Percentiles rank a stretch among this genome's conserved stretches.
Conservation (phyloP, 495 filamentous ascomycete genomes). For the Annulohypoxylon maeteangense region DNA sequence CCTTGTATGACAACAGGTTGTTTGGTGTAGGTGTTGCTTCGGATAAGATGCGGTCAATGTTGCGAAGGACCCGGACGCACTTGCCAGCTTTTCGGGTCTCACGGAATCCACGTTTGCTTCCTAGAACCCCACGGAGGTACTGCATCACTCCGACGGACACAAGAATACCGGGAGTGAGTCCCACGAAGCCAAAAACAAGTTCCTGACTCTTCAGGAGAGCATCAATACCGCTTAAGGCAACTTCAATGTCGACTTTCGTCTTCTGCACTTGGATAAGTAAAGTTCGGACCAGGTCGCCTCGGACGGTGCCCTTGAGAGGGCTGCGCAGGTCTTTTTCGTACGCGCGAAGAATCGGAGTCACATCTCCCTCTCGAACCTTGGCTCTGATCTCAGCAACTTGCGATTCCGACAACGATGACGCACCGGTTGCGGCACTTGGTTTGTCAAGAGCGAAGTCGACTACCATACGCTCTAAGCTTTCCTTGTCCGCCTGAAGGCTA, state of each 20-base stretch:
- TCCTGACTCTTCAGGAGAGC: constrained; percentile 93
- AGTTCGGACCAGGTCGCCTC: constrained; percentile 87
- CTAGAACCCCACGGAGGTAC: constrained; percentile 75
- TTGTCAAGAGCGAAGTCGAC: constrained; percentile 91
- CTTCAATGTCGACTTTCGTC: constrained; percentile 97
- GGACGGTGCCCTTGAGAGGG: constrained; percentile 81
- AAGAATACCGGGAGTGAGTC: constrained; percentile 87
- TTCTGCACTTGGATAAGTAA: constrained; percentile 97
- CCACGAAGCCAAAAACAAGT: constrained; percentile 95
- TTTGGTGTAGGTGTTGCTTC: constrained; percentile 69
- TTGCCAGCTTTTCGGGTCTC: constrained; percentile 68
- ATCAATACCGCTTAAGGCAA: constrained; percentile 95
- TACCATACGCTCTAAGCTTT: constrained; percentile 96
- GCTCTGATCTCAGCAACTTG: constrained; percentile 75
- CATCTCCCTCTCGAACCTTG: constrained; percentile 88
- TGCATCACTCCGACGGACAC: constrained; percentile 79
- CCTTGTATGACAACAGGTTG: constrained; percentile 83
- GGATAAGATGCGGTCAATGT: constrained; percentile 84
- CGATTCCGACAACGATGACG: constrained; percentile 57
- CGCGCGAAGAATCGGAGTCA: constrained; percentile 88
- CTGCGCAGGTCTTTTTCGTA: constrained; percentile 87
- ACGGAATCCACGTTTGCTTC: constrained; percentile 72
- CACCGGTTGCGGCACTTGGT: constrained; percentile 62
- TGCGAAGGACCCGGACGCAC: constrained; percentile 78
- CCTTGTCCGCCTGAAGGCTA: constrained; percentile 86